Percentiles rank a stretch among this genome's conserved stretches.
These are phyloP conservation scores for Diaporthe velutina DNA, from an alignment of 2,329 filamentous ascomycete genomes.

Conservation along the genomic window DNA sequence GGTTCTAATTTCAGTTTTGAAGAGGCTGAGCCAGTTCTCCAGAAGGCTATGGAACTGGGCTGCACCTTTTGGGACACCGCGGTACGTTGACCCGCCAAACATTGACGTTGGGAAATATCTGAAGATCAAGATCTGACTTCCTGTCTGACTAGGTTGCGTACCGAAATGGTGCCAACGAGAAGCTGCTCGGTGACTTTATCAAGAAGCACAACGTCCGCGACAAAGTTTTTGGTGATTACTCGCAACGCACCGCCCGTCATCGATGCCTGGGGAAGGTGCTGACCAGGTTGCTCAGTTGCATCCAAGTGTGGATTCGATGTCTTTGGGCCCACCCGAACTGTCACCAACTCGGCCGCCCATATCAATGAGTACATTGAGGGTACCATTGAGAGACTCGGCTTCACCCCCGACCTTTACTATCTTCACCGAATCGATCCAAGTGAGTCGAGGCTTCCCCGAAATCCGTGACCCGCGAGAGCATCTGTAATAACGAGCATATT, in stretches of 20 bases:
- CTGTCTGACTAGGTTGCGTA: conserved; percentile 55
- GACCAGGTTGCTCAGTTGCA: conserved; percentile 51
- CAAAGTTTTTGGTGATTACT: conserved; percentile 57
- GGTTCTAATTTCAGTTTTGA: conserved; percentile 4
- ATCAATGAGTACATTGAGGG: conserved; percentile 63
- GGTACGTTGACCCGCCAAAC: neutral
- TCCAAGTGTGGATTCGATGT: conserved; percentile 61
- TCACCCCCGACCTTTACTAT: conserved; percentile 60
- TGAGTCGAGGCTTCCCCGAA: conserved; percentile 40
- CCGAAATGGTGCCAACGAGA: conserved; percentile 60
- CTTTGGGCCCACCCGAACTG: conserved; percentile 47
- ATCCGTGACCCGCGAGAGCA: neutral
- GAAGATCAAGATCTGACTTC: neutral
- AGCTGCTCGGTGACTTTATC: conserved; percentile 63
- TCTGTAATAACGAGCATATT: neutral
- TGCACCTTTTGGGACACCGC: conserved; percentile 6
- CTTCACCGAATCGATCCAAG: conserved; percentile 59
- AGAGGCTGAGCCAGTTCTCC: conserved; percentile 18
- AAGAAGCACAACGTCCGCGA: conserved; percentile 62
- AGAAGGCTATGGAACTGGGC: conserved; percentile 11
- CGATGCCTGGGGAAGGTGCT: neutral
- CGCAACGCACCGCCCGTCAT: conserved; percentile 8
- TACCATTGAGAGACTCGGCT: conserved; percentile 62
- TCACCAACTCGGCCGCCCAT: conserved; percentile 52
- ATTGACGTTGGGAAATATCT: neutral